Base-by-base conservation (phyloP, 2,329 filamentous ascomycete species). In the Reticulascus tulasneorum region DNA sequence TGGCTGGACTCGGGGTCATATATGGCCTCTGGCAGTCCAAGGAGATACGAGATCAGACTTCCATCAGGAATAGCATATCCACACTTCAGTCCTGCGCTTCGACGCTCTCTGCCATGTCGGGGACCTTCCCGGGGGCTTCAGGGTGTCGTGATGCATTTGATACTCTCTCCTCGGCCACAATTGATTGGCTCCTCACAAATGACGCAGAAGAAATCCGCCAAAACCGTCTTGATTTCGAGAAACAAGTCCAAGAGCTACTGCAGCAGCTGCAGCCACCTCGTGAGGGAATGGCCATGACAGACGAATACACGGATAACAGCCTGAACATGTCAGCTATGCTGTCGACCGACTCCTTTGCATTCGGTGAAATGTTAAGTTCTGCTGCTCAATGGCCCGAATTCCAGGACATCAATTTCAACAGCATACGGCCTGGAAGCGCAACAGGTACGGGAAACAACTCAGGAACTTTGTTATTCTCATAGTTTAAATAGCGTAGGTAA, bases 21-120 rank as follows among this genome's bases (percentile, higher is more conserved):
- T 55, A 58, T 30, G 41, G 47, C 30, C 41, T 60, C 33, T 60
- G 56, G 55, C 48, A 55, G 5, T 58, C 53, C 4, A 42, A 48
- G 16, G 51, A 57, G 13, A 45, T 59, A 9, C 53, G 52, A 15
- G 46, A 44, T 17, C 51, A 25, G 34, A 33, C 18, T 35, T 43
- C 26, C 24, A 45, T 29, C 28, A 50, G 36, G 16, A 34, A 25
- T 32, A 39, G 33, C 20, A 51, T 51, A 26, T 44, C 48, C 6
- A 50, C 52, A 5, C 44, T 55, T 22, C 53, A 58, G 25, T 48
- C 49, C 25, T 58, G 56, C 38, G 47, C 46, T 12, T 50, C 49
- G n/a, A 53, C 50, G 3, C 50, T 59, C 11, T 49, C 53, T 8
- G 55, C 54, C 18, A 42, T 60, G 37, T 49, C 55, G 10, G 52